Evolutionary conservation across 306 rosid species (phyloP), one percentile per base, ranked within the genome.

Genomic region (Lagenaria siceraria): DNA sequence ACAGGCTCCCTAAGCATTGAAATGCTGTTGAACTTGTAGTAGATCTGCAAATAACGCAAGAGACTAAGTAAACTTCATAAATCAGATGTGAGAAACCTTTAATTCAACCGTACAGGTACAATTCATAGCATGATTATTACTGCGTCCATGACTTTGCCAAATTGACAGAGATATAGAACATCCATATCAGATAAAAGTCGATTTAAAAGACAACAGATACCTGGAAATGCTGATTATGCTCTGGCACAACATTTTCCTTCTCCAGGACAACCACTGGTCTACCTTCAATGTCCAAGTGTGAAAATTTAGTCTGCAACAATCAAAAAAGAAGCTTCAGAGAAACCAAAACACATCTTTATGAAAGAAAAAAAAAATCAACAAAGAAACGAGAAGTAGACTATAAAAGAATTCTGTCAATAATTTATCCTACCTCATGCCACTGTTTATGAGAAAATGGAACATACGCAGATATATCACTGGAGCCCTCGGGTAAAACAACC

Each of bases 401-500:
- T 75, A 71, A 18, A 69, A 80, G 70, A 74, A 21, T 69, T 53
- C 62, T 25, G 61, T 40, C 59, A 66, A 52, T 49, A 8, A 8
- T 72, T 55, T 10, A 40, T 59, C 79, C 74, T 92, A 96, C 99
- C 99, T 96, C 98, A 59, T 78, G 85, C 83, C 74, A 77, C 81
- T 90, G 86, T 76, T 96, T 90, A 78, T 91, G 88, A 78, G 92
- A 79, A 84, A 90, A 90, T 77, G 97, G 97, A 87, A 76, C 82
- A 81, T 92, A 85, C 59, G 80, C 91, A 29, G 96, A 89, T 72
- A 92, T 81, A 66, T 88, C 93, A 42, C 80, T 83, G 29, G 99
- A 90, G 75, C 98, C 99, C 91, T 96, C 98, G 0, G 99, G 99
- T 78, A 96, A 83, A 90, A 96, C 98, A 88, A 96, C 98, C 99